A percentile compares a stretch with the other conserved stretches of the same genome.
These are phyloP conservation scores for Inonotus hispidus DNA, from an alignment of 1,284 basidiomycete genomes.

Conservation along the genomic window DNA sequence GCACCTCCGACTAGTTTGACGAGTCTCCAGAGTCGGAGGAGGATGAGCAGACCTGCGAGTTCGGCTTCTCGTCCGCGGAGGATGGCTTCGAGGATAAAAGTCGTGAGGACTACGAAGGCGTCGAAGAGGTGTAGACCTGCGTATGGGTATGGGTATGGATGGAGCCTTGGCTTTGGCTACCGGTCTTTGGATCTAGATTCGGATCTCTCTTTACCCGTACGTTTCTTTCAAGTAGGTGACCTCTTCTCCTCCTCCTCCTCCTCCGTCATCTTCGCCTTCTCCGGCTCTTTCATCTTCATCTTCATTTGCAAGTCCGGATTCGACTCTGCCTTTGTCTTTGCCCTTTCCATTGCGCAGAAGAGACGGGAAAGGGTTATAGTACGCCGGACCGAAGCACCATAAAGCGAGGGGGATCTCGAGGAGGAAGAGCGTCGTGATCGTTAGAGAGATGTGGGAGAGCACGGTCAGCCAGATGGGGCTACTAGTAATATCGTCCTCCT, in stretches of 20 bases:
- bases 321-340: too few relatives aligned
- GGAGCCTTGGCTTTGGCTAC: too few relatives aligned
- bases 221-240: not conserved
- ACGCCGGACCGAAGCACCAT: constrained; percentile 55
- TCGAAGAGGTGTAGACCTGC: constrained; percentile 67
- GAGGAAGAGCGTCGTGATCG: constrained; percentile 67
- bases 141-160: too few relatives aligned
- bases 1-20: constrained; percentile 74
- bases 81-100: constrained; percentile 65
- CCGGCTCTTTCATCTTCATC: too few relatives aligned
- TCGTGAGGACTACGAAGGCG: constrained; percentile 60
- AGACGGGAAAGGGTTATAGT: constrained; percentile 48
- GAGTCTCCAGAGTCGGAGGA: constrained; percentile 72
- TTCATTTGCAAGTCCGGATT: too few relatives aligned
- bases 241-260: too few relatives aligned
- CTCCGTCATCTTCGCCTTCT: too few relatives aligned
- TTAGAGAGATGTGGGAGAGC: constrained; percentile 56
- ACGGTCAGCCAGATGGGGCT: constrained; percentile 57
- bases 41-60: constrained; percentile 60
- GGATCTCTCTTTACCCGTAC: too few relatives aligned
- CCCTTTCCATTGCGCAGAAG: too few relatives aligned
- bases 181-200: too few relatives aligned
- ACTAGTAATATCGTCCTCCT: constrained; percentile 28
- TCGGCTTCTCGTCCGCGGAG: constrained; percentile 64
- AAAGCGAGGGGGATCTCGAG: constrained; percentile 66